Evolutionary conservation across 2,329 filamentous ascomycete species (phyloP), one percentile per base, ranked within the genome.

Genomic region (Lasiodiplodia theobromae): DNA sequence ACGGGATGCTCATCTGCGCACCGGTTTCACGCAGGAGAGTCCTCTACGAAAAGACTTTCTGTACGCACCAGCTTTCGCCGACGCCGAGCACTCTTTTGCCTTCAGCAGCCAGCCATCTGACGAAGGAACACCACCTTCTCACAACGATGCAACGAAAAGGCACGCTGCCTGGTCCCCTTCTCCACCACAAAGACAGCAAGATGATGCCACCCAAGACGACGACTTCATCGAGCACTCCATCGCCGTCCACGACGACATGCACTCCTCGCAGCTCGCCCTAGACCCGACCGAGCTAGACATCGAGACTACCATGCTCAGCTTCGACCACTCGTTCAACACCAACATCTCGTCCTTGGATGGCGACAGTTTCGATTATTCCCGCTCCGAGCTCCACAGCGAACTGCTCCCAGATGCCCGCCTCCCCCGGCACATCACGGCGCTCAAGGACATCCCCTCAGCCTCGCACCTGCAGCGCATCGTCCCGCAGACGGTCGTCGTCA

Each of bases 161-260:
- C 14, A 14, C 5, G 40, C 16, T 2, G 16, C 5, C 44, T 18
- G n/a, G 18, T 47, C 44, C 3, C n/a, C 44, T 7, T 25, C 44
- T 31, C 28, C 47, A 14, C 3, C 3, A 38, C 44, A 18, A 23
- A 28, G 11, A 12, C n/a, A 21, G 11, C 18, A 49, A 0, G 44
- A 57, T 2, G 52, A 52, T 2, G 8, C 16, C 21, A 21, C n/a
- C 6, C 28, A 51, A 3, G 40, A 38, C 1, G 53, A 51, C 18
- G 73, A 75, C 68, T 96, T 96, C 77, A 92, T 93, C 73, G 88
- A 96, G 71, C 88, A 95, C 74, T 96, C 93, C 0, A 85, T 96
- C 60, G 87, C 89, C 2, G 81, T 91, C 16, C 88, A 96, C 75
- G 86, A 92, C 71, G 86, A 88, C 16, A 78, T 91, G 4, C 79